A percentile compares a stretch with the other conserved stretches of the same genome.
phyloP scores from a whole-genome alignment of 768 basidiomycete genomes.

The Clavulina sp. region DNA sequence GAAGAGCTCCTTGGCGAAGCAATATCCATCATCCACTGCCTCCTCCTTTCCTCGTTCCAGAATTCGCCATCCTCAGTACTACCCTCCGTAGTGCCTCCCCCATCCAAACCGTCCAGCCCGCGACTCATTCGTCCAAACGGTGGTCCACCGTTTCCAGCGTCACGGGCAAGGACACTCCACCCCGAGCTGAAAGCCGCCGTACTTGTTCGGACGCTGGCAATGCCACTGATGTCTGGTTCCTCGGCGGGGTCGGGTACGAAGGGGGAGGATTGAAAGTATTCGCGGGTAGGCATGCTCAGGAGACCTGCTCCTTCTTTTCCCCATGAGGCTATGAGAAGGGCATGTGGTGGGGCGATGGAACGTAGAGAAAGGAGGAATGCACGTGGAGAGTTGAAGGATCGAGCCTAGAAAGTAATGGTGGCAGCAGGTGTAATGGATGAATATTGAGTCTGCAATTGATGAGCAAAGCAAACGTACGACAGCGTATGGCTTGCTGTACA shows the following conservation, averaged over 20 bases:
- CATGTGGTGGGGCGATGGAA: conserved; percentile 48
- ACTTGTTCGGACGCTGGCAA: conserved; percentile 12
- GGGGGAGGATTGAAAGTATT: conserved; percentile 73
- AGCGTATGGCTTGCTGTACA: conserved; percentile 43
- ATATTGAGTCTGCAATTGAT: too few species aligned
- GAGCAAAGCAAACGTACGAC: conserved; percentile 20
- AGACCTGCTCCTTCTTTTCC: conserved; percentile 65
- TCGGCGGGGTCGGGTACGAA: conserved; percentile 36
- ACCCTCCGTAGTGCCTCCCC: conserved; percentile 13
- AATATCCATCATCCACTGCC: neutral
- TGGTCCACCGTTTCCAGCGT: neutral
- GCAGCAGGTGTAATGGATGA: neutral
- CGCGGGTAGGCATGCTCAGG: conserved; percentile 61
- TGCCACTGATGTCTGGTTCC: conserved; percentile 2
- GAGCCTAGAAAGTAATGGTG: conserved; percentile 25
- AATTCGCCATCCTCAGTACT: conserved; percentile 1
- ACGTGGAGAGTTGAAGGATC: conserved; percentile 48
- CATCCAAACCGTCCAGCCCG: neutral
- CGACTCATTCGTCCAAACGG: too few species aligned
- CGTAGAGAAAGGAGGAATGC: conserved; percentile 61
- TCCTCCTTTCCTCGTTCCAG: conserved; percentile 3
- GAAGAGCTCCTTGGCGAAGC: neutral
- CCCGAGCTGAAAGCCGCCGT: neutral
- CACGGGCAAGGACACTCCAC: neutral
- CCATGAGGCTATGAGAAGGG: conserved; percentile 69